A percentile compares a stretch with the other conserved stretches of the same genome.
Conservation (phyloP, 2,329 filamentous ascomycete genomes). For the Chaetomium sp. region DNA sequence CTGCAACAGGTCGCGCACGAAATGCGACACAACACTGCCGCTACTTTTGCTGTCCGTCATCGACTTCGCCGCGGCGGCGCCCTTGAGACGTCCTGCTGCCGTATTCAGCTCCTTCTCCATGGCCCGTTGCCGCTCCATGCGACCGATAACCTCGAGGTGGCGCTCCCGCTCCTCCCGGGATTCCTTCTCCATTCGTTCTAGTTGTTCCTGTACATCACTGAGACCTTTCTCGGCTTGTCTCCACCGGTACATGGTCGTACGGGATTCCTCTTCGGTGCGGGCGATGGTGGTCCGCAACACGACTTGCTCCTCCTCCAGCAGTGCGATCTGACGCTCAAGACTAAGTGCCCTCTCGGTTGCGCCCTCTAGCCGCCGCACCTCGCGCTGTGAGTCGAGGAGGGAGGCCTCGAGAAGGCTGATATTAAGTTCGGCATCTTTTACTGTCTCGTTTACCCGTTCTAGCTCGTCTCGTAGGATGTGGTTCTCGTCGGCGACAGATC, state of each 20-base stretch:
- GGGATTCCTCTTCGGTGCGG: slow-evolving; percentile 71
- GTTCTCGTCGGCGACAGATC: slow-evolving; percentile 80
- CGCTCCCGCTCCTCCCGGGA: slow-evolving; percentile 76
- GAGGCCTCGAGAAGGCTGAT: slow-evolving; percentile 76
- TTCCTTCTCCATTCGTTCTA: slow-evolving; percentile 86
- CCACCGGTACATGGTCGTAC: slow-evolving; percentile 79
- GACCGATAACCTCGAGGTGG: slow-evolving; percentile 76
- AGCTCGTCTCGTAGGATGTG: slow-evolving; percentile 78
- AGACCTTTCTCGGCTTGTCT: slow-evolving; percentile 81
- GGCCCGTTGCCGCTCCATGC: slow-evolving; percentile 80
- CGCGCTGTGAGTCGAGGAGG: slow-evolving; percentile 74
- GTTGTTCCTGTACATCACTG: slow-evolving; percentile 77
- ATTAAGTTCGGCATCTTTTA: slow-evolving; percentile 76
- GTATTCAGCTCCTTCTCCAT: slow-evolving; percentile 81
- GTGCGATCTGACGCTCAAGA: slow-evolving; percentile 76
- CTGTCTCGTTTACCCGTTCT: slow-evolving; percentile 77
- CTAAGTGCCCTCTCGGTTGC: slow-evolving; percentile 74
- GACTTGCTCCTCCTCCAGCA: slow-evolving; percentile 81
- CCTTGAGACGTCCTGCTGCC: slow-evolving; percentile 78
- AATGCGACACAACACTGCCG: slow-evolving; percentile 82
- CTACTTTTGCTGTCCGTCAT: slow-evolving; percentile 60
- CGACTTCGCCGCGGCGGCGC: slow-evolving; percentile 71
- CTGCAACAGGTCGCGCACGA: slow-evolving; percentile 91
- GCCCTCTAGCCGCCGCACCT: slow-evolving; percentile 72
- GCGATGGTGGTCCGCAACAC: slow-evolving; percentile 68